Evolutionary conservation across 805 yeast species (phyloP).

Genomic region (Metahyphopichia silvanorum): DNA sequence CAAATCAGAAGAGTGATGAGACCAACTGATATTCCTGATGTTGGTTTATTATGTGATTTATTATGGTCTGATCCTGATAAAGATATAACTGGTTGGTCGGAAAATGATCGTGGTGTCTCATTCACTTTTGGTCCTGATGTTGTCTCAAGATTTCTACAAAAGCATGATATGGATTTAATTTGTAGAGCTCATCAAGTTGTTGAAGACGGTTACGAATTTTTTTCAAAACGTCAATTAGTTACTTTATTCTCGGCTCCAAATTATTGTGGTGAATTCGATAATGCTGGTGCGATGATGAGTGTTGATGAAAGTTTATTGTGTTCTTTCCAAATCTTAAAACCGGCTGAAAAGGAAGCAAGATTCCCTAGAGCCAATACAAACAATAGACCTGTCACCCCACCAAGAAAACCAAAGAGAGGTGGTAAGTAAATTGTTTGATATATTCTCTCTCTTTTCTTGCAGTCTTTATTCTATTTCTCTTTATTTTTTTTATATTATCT

Average conservation of each 20-base stretch:
- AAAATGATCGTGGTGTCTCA: conserved; percentile 93
- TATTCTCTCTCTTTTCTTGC: not conserved
- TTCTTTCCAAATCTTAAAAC: conserved; percentile 88
- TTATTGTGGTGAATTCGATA: conserved; percentile 93
- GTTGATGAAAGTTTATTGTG: conserved; percentile 89
- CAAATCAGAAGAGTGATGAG: conserved; percentile 95
- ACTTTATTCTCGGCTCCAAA: conserved; percentile 94
- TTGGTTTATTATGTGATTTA: conserved; percentile 85
- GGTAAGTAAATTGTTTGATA: conserved; percentile 29
- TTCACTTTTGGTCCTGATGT: conserved; percentile 96
- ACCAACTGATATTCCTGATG: conserved; percentile 95
- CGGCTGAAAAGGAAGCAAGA: conserved; percentile 90
- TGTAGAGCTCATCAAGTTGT: conserved; percentile 97
- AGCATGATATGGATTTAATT: conserved; percentile 90
- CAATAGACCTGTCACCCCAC: conserved; percentile 55
- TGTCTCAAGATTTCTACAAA: conserved; percentile 84
- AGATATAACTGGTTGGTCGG: conserved; percentile 94
- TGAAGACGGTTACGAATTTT: conserved; percentile 93
- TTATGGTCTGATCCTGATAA: conserved; percentile 96
- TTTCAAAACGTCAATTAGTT: conserved; percentile 86
- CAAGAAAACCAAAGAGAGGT: conserved; percentile 54
- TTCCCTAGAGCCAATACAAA: conserved; percentile 42
- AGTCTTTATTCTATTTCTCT: not conserved
- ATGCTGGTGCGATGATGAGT: conserved; percentile 97
- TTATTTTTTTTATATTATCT: not conserved